Conservation (phyloP, 495 filamentous ascomycete species). For the Daldinia caldariorum region DNA sequence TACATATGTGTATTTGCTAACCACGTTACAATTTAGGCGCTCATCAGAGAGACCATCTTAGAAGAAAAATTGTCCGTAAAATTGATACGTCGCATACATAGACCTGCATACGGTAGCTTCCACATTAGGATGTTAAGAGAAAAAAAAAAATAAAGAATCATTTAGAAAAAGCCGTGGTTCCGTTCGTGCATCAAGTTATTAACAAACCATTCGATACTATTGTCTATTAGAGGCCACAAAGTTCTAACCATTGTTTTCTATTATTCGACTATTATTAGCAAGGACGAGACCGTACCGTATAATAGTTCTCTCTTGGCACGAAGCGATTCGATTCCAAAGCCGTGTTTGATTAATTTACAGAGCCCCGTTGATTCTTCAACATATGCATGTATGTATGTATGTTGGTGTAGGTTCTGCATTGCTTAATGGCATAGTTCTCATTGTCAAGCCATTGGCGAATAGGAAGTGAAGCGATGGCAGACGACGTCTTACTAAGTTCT, state of each 20-base stretch:
- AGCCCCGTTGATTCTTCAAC: background rate
- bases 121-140: slow-evolving; percentile 10
- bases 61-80: background rate
- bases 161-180: slow-evolving; percentile 7
- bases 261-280: background rate
- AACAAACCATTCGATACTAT: background rate
- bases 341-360: background rate
- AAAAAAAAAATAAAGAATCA: background rate
- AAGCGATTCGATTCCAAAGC: too few species aligned
- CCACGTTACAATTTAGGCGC: background rate
- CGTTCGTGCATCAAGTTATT: slow-evolving; percentile 1
- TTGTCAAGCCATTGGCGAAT: background rate
- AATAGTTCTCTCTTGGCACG: background rate
- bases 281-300: background rate
- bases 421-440: background rate
- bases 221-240: background rate
- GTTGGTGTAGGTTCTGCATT: background rate
- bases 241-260: background rate
- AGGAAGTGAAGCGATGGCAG: background rate
- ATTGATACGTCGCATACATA: slow-evolving; percentile 3
- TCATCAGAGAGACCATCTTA: background rate
- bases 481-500: slow-evolving; percentile 2
- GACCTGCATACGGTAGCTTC: background rate
- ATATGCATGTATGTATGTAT: background rate
- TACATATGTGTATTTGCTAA: slow-evolving; percentile 12